Evolutionary conservation across 2,329 filamentous ascomycete genomes (phyloP), one percentile per base, ranked within the genome.

Genomic region (Podosphaera xanthii): DNA sequence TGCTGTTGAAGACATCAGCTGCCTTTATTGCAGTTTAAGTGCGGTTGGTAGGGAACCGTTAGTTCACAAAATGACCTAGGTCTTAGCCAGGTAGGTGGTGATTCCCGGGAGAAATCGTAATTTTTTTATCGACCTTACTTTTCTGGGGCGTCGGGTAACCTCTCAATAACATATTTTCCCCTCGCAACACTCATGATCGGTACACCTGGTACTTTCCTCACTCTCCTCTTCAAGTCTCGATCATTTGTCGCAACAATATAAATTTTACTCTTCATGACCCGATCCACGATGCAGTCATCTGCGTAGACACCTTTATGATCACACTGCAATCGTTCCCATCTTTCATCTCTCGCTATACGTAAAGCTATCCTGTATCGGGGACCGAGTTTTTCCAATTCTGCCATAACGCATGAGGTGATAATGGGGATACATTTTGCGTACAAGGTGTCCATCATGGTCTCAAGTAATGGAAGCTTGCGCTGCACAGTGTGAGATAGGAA

Each of bases 81-180:
- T 22, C 22, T 40, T 40, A 40, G 1, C 10, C 36, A 40, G 6
- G 36, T 40, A 10, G 36, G 36, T 40, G 36, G 10, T 22, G 22
- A 22, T 22, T 22, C 22, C 22, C 22, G 22, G 22, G 22, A 22
- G 22, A 22, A 22, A 22, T 22, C 22, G 22, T 22, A 22, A 22
- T 22, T 22, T 22, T 46, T 53, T 12, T 42, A 40, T 35, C 8
- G 36, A 4, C 12, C 42, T 59, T 65, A 68, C 58, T 68, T 68
- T 62, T 89, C 83, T 40, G 87, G 86, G 44, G 87, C 87, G 71
- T 89, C 86, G 4, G 90, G 90, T 62, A 96, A 72, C 66, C 90
- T 81, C 76, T 97, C 92, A 67, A 98, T 92, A 55, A 91, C 84
- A 72, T 96, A 97, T 72, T 96, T 96, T 53, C 87, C 88, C 67